A percentile compares a stretch with the other conserved stretches of the same genome.
Conservation (phyloP, 2,329 filamentous ascomycete species). For the Arthroderma uncinatum region DNA sequence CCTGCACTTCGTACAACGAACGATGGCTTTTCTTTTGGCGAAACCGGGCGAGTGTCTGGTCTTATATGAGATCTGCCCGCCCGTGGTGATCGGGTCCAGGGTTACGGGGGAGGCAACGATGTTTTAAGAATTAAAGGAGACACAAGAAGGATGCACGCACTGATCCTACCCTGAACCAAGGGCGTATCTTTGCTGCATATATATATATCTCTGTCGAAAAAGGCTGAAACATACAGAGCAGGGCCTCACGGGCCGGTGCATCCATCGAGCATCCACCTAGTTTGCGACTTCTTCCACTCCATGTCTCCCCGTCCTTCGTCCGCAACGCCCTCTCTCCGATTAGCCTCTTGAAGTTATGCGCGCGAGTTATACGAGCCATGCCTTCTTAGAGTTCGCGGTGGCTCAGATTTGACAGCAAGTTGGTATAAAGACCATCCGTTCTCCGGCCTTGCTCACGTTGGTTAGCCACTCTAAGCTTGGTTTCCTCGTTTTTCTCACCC, state of each 20-base stretch:
- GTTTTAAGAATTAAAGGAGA: not conserved
- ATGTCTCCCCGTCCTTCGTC: not conserved
- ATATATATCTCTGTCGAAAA: not conserved
- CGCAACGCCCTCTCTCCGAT: not conserved
- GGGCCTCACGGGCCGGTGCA: not conserved
- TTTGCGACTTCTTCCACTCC: not conserved
- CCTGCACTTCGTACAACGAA: not conserved
- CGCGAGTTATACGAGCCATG: conserved; percentile 1
- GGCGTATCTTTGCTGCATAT: not conserved
- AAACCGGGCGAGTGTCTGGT: conserved; percentile 1
- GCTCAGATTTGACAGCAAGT: not conserved
- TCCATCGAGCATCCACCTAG: not conserved
- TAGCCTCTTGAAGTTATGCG: not conserved
- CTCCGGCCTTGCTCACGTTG: not conserved
- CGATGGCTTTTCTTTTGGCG: not conserved
- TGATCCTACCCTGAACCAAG: conserved; percentile 1
- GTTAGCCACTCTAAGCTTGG: not conserved
- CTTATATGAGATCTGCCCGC: not conserved
- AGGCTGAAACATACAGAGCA: conserved; percentile 1
- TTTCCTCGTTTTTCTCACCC: not conserved
- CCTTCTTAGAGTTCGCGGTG: not conserved
- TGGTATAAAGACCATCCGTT: not conserved
- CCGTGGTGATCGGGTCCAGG: not conserved
- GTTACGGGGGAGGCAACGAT: not conserved
- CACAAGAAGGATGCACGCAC: not conserved